Conservation (phyloP, 1,139 yeast genomes). For the Barnettozyma hawaiiensis region DNA sequence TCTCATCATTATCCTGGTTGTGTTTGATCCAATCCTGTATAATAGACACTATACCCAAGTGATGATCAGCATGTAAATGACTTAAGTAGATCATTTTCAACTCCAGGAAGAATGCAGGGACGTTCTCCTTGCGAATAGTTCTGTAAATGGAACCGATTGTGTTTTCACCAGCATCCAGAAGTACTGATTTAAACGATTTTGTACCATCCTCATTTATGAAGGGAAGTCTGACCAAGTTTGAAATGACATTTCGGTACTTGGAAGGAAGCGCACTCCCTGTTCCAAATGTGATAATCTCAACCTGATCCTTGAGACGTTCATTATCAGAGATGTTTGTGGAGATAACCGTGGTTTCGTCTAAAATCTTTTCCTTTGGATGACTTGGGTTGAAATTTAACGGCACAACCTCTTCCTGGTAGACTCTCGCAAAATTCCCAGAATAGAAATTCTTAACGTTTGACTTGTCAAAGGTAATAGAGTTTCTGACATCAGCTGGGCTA, state of each 20-base stretch:
- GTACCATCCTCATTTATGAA: slow-evolving; percentile 28
- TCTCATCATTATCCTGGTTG: slow-evolving; percentile 29
- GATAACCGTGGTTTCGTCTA: slow-evolving; percentile 14
- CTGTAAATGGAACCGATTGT: slow-evolving; percentile 72
- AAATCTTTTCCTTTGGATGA: slow-evolving; percentile 12
- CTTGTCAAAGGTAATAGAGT: slow-evolving; percentile 12
- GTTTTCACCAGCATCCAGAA: slow-evolving; percentile 93
- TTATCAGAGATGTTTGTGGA: slow-evolving; percentile 1
- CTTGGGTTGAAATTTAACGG: slow-evolving; percentile 26
- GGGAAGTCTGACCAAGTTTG: slow-evolving; percentile 71
- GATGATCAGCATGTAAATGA: slow-evolving; percentile 97
- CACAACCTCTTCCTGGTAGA: slow-evolving; percentile 40
- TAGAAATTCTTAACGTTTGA: slow-evolving; percentile 8
- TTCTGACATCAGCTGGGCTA: slow-evolving; percentile 10
- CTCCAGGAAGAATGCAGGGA: slow-evolving; percentile 41
- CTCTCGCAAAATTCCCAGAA: slow-evolving; percentile 32
- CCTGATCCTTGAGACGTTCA: slow-evolving; percentile 35
- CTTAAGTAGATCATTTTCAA: slow-evolving; percentile 65
- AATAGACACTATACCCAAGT: slow-evolving; percentile 72
- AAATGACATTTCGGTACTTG: slow-evolving; percentile 74
- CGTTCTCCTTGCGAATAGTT: slow-evolving; percentile 45
- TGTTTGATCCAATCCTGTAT: slow-evolving; percentile 60
- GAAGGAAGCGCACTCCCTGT: slow-evolving; percentile 95
- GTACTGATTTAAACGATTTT: slow-evolving; percentile 37
- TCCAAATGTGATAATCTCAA: slow-evolving; percentile 77